phyloP scores from a whole-genome alignment of 2,329 filamentous ascomycete species.

The Ophiostoma ulmi region DNA sequence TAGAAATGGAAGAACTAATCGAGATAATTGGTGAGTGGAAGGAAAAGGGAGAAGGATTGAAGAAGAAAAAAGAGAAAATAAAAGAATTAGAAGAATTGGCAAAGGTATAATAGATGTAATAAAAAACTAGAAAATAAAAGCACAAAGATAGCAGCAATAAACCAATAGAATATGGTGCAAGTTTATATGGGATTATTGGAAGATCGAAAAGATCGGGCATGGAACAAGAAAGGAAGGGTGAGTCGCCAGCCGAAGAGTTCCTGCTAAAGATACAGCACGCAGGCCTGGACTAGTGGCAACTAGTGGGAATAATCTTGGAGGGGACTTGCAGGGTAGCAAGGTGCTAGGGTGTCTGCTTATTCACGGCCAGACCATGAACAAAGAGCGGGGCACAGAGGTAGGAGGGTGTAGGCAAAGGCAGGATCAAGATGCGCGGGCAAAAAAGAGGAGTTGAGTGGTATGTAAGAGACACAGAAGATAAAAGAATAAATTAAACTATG shows the following conservation, averaged over 20 bases:
- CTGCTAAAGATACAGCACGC: not conserved
- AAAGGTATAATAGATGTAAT: not conserved
- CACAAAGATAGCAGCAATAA: not conserved
- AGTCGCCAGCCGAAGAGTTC: not conserved
- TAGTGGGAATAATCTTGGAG: not conserved
- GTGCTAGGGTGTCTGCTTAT: not conserved
- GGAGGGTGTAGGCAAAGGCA: not conserved
- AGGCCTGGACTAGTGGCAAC: not conserved
- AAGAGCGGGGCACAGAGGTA: not conserved
- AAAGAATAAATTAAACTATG: not conserved
- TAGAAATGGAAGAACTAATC: not conserved
- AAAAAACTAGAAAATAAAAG: not conserved
- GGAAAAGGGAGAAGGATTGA: not conserved
- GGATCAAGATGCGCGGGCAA: not conserved
- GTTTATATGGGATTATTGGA: not conserved
- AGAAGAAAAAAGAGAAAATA: not conserved
- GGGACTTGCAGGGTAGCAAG: not conserved
- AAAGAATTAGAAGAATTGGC: too few relatives aligned
- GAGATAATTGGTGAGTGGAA: not conserved
- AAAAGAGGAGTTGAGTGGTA: not conserved
- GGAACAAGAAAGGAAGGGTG: not conserved
- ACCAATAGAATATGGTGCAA: not conserved
- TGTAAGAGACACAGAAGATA: not conserved
- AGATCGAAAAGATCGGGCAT: constrained; percentile 6
- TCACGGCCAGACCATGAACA: constrained; percentile 8